Evolutionary conservation across 75 land plant species (phyloP).

Genomic region (Isoetes taiwanensis): DNA sequence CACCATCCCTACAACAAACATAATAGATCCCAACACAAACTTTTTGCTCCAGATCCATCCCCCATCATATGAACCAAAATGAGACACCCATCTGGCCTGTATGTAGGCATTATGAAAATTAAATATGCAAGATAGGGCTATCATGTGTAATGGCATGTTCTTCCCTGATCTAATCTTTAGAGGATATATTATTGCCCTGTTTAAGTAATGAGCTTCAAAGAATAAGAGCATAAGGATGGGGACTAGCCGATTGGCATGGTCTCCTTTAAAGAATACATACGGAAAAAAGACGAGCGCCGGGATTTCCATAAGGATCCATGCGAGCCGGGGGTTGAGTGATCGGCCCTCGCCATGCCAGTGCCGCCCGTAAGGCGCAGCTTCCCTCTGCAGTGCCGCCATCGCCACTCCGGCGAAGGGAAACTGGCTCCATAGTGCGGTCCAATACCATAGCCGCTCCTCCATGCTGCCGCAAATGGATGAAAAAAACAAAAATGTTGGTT

Average conservation of each 20-base stretch:
- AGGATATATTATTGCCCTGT: neutral
- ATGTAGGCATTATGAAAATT: neutral
- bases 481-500: too few relatives aligned
- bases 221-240: neutral
- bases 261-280: neutral
- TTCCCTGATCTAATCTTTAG: neutral
- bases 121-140: neutral
- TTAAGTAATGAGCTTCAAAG: neutral
- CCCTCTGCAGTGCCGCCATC: neutral
- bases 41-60: neutral
- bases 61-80: neutral
- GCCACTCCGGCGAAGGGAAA: neutral
- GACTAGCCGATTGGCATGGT: neutral
- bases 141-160: neutral
- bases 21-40: neutral
- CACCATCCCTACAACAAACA: neutral
- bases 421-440: neutral
- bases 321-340: too few relatives aligned
- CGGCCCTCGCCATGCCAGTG: too few relatives aligned
- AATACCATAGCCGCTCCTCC: conserved; percentile 3
- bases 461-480: too few relatives aligned
- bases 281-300: neutral
- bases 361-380: neutral
- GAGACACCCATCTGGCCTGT: neutral
- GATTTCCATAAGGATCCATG: conserved; percentile 1